Percentiles rank a stretch among this genome's conserved stretches.
Conservation (phyloP, 495 filamentous ascomycete genomes). For the Neurospora tetraspora region DNA sequence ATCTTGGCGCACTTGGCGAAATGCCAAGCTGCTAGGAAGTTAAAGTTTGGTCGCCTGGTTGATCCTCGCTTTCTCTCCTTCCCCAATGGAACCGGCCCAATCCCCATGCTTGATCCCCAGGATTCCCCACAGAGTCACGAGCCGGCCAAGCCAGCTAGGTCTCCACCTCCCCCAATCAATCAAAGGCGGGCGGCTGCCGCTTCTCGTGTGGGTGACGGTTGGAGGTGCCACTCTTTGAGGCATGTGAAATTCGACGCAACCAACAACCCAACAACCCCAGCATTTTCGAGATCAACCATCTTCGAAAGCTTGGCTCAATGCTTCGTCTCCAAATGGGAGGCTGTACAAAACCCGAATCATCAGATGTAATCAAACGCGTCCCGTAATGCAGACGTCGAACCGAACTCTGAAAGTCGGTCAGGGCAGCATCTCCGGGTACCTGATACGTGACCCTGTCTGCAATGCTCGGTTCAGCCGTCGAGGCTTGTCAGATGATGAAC, state of each 20-base stretch:
- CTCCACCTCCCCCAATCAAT: not conserved
- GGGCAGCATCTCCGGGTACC: not conserved
- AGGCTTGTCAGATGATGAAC: not conserved
- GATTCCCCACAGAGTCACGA: slow-evolving; percentile 15
- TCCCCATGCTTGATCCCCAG: not conserved
- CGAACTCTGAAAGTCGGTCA: not conserved
- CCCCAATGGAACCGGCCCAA: not conserved
- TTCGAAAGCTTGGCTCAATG: not conserved
- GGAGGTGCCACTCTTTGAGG: not conserved
- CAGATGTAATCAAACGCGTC: not conserved
- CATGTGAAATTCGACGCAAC: not conserved
- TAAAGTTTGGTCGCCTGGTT: not conserved
- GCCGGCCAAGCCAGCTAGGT: not conserved
- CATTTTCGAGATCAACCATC: not conserved
- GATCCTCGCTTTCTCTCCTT: not conserved
- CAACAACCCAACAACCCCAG: not conserved
- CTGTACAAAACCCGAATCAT: not conserved
- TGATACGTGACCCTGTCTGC: not conserved
- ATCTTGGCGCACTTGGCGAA: not conserved
- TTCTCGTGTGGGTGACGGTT: not conserved
- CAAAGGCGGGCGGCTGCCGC: not conserved
- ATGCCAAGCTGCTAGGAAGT: not conserved
- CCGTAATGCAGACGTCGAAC: not conserved
- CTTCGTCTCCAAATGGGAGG: not conserved
- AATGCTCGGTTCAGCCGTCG: not conserved